phyloP scores from a whole-genome alignment of 208 protist genomes.

The Novymonas esmeraldas region DNA sequence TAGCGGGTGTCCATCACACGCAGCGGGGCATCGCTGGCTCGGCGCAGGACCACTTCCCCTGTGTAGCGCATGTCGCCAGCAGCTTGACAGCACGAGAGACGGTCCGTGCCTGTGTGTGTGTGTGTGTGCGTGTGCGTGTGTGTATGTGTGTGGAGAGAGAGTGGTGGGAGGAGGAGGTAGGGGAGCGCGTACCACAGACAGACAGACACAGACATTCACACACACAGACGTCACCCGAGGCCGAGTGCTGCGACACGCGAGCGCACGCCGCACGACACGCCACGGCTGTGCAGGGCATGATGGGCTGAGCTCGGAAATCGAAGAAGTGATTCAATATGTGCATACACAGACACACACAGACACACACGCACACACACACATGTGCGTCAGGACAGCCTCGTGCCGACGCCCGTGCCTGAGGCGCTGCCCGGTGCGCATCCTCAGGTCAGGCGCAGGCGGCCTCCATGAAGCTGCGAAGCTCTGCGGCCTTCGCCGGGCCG shows the following conservation, averaged over 20 bases:
- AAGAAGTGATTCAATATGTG: too few species aligned
- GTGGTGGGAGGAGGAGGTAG: too few species aligned
- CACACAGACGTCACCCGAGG: too few species aligned
- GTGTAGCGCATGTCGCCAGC: constrained; percentile 10
- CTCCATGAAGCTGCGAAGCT: constrained; percentile 73
- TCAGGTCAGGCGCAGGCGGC: constrained; percentile 26
- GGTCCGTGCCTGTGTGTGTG: not conserved
- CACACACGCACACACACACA: not conserved
- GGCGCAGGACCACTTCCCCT: constrained; percentile 13
- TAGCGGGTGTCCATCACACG: constrained; percentile 29
- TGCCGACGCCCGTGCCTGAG: not conserved
- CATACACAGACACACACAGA: constrained; percentile 2
- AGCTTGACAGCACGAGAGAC: not conserved
- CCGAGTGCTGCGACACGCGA: too few species aligned
- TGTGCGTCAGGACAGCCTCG: too few species aligned
- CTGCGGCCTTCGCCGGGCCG: constrained; percentile 27
- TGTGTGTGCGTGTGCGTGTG: not conserved
- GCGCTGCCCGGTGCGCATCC: not conserved
- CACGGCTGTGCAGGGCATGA: too few species aligned
- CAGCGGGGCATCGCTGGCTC: constrained; percentile 31
- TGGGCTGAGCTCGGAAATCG: too few species aligned
- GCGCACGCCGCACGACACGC: too few species aligned
- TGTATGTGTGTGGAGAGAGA: too few species aligned
- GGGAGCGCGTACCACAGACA: too few species aligned
- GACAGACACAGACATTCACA: too few species aligned